Conservation (phyloP, 768 basidiomycete species). For the Filobasidium wieringae region DNA sequence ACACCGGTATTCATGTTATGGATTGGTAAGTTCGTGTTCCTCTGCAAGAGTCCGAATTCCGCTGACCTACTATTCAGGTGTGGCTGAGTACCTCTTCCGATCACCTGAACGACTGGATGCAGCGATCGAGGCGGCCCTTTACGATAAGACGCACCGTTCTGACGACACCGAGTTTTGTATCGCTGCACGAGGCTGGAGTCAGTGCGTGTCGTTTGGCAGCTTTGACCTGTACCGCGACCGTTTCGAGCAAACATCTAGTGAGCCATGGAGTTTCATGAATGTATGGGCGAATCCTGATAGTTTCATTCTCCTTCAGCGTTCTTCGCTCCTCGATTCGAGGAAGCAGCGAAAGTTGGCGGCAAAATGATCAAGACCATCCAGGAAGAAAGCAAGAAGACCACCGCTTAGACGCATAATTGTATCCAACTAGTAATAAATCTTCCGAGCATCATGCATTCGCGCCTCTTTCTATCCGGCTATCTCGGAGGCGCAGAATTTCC, state of each 20-base stretch:
- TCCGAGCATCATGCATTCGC: too few relatives aligned
- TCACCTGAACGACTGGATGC: conserved; percentile 50
- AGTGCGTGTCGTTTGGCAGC: conserved; percentile 81
- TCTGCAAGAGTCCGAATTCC: neutral
- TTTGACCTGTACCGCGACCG: conserved; percentile 75
- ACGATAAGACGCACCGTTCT: conserved; percentile 65
- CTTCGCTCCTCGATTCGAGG: conserved; percentile 77
- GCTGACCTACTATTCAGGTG: conserved; percentile 41
- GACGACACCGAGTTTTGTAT: conserved; percentile 92
- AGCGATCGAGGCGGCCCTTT: conserved; percentile 62
- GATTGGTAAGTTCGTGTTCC: conserved; percentile 46
- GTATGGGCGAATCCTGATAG: neutral
- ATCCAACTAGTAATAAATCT: too few relatives aligned
- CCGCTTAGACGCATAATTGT: too few relatives aligned
- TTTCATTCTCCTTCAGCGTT: conserved; percentile 44
- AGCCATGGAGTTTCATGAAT: conserved; percentile 15
- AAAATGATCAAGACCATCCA: conserved; percentile 79
- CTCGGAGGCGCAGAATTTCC: too few relatives aligned
- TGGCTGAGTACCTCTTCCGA: conserved; percentile 88
- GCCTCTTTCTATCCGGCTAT: too few relatives aligned
- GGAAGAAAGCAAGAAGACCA: conserved; percentile 14
- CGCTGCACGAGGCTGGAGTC: conserved; percentile 89
- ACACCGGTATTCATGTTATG: conserved; percentile 93
- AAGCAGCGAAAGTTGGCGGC: conserved; percentile 65
- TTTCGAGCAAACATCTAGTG: conserved; percentile 58